These are phyloP conservation scores for Shiraia sp. DNA, from an alignment of 2,329 filamentous ascomycete genomes.

Conservation along the genomic window DNA sequence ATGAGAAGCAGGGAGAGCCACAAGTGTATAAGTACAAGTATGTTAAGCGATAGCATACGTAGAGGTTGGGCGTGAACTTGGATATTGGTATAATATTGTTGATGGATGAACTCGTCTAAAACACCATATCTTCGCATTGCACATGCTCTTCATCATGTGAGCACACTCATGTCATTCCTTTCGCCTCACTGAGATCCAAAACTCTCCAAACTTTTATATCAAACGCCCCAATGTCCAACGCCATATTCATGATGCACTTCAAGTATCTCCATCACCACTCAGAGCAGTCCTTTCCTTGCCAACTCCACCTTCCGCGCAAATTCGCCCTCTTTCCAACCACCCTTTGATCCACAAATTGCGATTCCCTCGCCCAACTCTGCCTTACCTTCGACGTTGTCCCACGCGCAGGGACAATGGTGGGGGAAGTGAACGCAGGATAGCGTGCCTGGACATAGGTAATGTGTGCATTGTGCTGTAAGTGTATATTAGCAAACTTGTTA, in stretches of 20 bases:
- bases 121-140: too few relatives aligned
- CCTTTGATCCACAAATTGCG: slow-evolving; percentile 73
- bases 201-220: not conserved
- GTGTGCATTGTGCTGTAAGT: slow-evolving; percentile 76
- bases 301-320: slow-evolving; percentile 76
- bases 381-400: slow-evolving; percentile 66
- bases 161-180: too few relatives aligned
- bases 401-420: slow-evolving; percentile 94
- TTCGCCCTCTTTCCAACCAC: slow-evolving; percentile 73
- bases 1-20: slow-evolving; percentile 21
- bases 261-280: slow-evolving; percentile 1
- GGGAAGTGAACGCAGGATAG: slow-evolving; percentile 95
- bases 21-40: slow-evolving; percentile 39
- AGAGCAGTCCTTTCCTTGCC: slow-evolving; percentile 77
- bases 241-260: not conserved
- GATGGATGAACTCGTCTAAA: not conserved
- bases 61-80: not conserved
- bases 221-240: not conserved
- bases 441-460: slow-evolving; percentile 93
- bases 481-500: slow-evolving; percentile 1
- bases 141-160: too few relatives aligned
- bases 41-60: slow-evolving; percentile 13
- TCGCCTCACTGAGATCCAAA: too few relatives aligned
- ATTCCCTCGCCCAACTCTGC: slow-evolving; percentile 73
- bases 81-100: not conserved